Conservation (phyloP, 2,329 filamentous ascomycete species). For the Pseudogymnoascus sp. region DNA sequence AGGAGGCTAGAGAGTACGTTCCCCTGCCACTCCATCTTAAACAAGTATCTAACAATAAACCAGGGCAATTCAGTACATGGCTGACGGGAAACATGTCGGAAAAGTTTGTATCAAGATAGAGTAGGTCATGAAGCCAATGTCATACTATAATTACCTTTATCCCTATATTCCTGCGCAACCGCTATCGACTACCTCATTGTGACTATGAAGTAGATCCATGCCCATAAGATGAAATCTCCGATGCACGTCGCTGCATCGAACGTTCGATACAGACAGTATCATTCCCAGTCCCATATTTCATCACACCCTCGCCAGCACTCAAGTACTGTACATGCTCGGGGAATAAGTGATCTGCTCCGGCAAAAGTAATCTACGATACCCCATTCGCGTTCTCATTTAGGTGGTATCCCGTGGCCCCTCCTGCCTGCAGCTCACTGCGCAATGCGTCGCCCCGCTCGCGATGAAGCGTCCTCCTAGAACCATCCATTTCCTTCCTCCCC, state of each 20-base stretch:
- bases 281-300: neutral
- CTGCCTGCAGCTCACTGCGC: neutral
- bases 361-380: neutral
- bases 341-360: conserved; percentile 8
- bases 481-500: neutral
- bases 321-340: neutral
- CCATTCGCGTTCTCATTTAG: neutral
- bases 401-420: neutral
- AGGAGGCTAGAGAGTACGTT: conserved; percentile 34
- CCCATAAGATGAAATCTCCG: neutral
- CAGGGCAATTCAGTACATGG: conserved; percentile 42
- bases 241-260: conserved; percentile 7
- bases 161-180: neutral
- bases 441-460: neutral
- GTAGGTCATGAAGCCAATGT: conserved; percentile 14
- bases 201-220: neutral
- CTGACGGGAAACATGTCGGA: conserved; percentile 42
- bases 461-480: neutral
- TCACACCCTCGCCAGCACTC: neutral
- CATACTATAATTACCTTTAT: neutral
- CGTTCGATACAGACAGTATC: neutral
- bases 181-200: neutral
- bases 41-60: neutral
- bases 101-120: conserved; percentile 36
- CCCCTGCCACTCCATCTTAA: neutral